These are phyloP conservation scores for Venturia pyrina DNA, from an alignment of 2,329 filamentous ascomycete genomes.

Conservation along the genomic window DNA sequence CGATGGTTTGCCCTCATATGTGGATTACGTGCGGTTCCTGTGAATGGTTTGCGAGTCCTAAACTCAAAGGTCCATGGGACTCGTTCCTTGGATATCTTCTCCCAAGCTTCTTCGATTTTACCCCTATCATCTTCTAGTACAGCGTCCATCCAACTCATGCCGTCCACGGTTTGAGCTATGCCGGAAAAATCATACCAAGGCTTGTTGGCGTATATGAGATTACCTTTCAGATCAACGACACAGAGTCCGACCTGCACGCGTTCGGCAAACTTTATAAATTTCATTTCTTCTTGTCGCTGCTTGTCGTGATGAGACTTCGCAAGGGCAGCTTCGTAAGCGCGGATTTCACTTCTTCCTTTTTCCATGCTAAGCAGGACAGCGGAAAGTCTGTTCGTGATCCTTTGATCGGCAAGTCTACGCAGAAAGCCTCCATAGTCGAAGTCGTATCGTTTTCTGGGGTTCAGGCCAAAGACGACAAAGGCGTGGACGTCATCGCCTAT, in stretches of 20 bases:
- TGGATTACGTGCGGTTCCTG: slow-evolving; percentile 2
- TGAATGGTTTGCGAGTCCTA: background rate
- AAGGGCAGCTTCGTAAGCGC: background rate
- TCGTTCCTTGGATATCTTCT: background rate
- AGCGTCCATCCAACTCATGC: slow-evolving; percentile 7
- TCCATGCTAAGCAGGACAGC: background rate
- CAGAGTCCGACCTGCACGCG: slow-evolving; percentile 52
- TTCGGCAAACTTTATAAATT: slow-evolving; percentile 8
- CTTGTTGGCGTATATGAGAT: slow-evolving; percentile 1
- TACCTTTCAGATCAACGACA: slow-evolving; percentile 25
- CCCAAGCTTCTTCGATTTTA: slow-evolving; percentile 5
- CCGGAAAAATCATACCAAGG: slow-evolving; percentile 2
- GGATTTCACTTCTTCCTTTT: background rate
- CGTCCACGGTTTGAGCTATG: background rate
- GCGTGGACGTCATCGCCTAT: background rate
- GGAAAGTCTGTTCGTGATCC: background rate
- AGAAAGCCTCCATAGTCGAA: background rate
- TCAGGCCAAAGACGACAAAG: slow-evolving; percentile 5
- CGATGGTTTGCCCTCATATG: background rate
- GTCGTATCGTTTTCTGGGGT: slow-evolving; percentile 4
- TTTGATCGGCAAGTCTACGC: background rate
- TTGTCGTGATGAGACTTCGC: background rate
- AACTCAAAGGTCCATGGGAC: slow-evolving; percentile 8
- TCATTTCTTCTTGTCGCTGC: slow-evolving; percentile 2
- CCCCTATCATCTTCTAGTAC: slow-evolving; percentile 5